Conservation (phyloP, 129 eudicot genomes). For the Flaveria bidentis region DNA sequence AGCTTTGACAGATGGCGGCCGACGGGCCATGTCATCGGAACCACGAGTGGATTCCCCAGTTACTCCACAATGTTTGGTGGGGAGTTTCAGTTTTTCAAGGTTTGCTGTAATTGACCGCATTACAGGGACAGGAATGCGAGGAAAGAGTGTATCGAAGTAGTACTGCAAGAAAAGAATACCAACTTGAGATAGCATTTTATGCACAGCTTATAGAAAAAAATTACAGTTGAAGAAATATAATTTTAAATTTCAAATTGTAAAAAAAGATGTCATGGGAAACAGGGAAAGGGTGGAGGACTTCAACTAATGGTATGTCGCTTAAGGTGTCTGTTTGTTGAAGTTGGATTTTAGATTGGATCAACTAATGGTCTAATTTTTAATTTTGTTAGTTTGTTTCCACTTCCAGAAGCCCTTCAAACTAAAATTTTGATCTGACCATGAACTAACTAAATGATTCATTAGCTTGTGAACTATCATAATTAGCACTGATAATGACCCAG, state of each 20-base stretch:
- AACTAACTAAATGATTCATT: neutral
- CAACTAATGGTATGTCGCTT: too few relatives aligned
- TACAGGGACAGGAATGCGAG: constrained; percentile 93
- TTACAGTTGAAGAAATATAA: neutral
- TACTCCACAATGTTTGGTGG: constrained; percentile 79
- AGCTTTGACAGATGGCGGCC: constrained; percentile 98
- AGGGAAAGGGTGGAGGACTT: too few relatives aligned
- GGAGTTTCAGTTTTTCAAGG: constrained; percentile 87
- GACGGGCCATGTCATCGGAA: constrained; percentile 89
- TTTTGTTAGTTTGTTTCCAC: neutral
- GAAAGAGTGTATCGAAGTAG: constrained; percentile 91
- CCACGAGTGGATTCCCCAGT: constrained; percentile 87
- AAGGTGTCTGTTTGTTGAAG: too few relatives aligned
- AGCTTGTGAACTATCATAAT: neutral
- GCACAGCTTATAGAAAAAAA: neutral
- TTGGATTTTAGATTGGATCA: neutral
- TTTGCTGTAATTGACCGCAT: constrained; percentile 68
- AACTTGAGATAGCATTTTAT: neutral
- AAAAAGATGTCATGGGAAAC: neutral
- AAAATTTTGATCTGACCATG: constrained; percentile 1
- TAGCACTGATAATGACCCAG: neutral
- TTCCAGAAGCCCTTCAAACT: neutral
- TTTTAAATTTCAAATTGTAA: neutral
- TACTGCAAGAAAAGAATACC: constrained; percentile 60
- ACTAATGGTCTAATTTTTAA: neutral